Evolutionary conservation across 202 grass and related monocot species (phyloP).

Genomic region (Panicum virgatum): DNA sequence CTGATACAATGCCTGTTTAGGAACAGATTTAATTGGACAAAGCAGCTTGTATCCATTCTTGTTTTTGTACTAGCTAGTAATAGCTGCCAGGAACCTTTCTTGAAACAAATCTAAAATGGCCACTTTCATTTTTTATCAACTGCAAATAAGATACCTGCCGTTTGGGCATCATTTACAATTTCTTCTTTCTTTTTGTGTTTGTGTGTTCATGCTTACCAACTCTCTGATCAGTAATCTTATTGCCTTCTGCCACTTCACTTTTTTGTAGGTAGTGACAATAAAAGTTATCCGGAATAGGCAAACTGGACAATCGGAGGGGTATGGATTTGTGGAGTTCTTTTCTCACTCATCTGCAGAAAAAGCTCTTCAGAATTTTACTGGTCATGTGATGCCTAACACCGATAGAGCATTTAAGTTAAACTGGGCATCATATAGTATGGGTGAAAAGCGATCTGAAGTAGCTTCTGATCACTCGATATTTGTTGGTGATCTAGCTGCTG

Average conservation of each 20-base stretch:
- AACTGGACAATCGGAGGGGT: constrained; percentile 67
- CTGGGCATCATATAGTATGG: constrained; percentile 82
- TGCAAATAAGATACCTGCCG: neutral
- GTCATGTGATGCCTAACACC: constrained; percentile 83
- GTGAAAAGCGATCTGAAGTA: constrained; percentile 65
- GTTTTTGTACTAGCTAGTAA: constrained; percentile 14
- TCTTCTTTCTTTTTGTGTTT: neutral
- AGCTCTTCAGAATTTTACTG: constrained; percentile 63
- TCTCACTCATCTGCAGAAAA: constrained; percentile 67
- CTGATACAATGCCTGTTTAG: constrained; percentile 10
- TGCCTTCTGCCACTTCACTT: constrained; percentile 3
- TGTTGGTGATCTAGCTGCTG: constrained; percentile 81
- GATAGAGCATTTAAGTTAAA: constrained; percentile 77
- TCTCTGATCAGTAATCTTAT: constrained; percentile 1
- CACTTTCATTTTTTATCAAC: constrained; percentile 6
- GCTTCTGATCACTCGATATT: constrained; percentile 75
- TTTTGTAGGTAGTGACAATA: constrained; percentile 59
- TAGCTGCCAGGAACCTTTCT: neutral
- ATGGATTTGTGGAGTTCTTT: constrained; percentile 85
- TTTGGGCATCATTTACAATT: neutral
- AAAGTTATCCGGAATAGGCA: constrained; percentile 80
- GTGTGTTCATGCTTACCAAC: neutral
- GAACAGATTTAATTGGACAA: constrained; percentile 26
- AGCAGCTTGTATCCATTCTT: constrained; percentile 5
- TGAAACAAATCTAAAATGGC: neutral